These are phyloP conservation scores for Phytophthora cactorum DNA, from an alignment of 352 stramenopile species.

Conservation along the genomic window DNA sequence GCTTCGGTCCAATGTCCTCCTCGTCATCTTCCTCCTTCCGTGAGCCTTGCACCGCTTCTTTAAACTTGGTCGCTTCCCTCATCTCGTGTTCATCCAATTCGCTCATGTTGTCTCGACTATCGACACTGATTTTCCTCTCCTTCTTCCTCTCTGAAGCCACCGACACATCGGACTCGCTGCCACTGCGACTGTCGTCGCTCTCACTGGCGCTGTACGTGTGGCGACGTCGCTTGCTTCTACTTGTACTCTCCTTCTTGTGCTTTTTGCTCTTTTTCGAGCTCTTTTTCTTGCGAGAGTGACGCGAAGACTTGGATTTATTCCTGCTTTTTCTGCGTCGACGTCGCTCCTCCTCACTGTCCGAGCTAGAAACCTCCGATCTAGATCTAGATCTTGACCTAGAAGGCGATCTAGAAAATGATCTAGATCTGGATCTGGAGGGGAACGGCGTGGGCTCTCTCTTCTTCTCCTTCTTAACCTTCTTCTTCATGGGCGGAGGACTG, in stretches of 20 bases:
- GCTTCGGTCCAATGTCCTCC: conserved; percentile 89
- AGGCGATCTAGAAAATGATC: conserved; percentile 7
- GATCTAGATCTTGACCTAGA: conserved; percentile 26
- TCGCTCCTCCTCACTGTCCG: conserved; percentile 39
- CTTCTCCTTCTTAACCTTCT: conserved; percentile 50
- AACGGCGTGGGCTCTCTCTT: conserved; percentile 25
- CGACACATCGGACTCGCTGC: conserved; percentile 34
- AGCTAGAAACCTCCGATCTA: conserved; percentile 35
- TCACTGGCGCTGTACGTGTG: conserved; percentile 38
- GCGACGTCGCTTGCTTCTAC: conserved; percentile 30
- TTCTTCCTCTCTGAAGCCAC: conserved; percentile 34
- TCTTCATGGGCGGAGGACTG: conserved; percentile 65
- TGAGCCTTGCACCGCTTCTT: conserved; percentile 81
- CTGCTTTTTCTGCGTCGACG: conserved; percentile 47
- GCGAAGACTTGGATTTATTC: conserved; percentile 42
- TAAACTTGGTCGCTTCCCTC: conserved; percentile 89
- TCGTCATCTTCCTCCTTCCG: conserved; percentile 76
- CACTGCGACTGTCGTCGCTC: conserved; percentile 30
- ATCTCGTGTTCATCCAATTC: conserved; percentile 63
- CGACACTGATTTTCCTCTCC: conserved; percentile 17
- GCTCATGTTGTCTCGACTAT: conserved; percentile 12
- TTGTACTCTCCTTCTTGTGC: conserved; percentile 40
- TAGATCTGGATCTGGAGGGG: conserved; percentile 24
- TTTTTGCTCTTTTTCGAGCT: conserved; percentile 43
- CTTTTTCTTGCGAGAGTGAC: conserved; percentile 49